Evolutionary conservation across 2,329 filamentous ascomycete species (phyloP), one percentile per base, ranked within the genome.

Genomic region (Colletotrichum chlorophyti): DNA sequence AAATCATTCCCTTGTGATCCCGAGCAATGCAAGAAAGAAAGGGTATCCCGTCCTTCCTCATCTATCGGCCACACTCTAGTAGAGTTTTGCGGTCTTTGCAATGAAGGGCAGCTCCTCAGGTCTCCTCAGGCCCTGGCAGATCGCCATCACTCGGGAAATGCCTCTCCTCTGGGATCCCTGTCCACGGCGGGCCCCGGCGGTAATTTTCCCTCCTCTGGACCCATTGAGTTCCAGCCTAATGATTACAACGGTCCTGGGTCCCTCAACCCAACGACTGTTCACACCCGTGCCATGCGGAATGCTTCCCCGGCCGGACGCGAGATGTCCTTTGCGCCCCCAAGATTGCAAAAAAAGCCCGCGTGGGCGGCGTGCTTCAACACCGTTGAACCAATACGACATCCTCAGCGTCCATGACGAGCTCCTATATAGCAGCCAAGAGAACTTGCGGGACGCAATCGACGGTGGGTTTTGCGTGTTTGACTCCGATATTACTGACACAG

Each of bases 171-270:
- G 17, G 14, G 27, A 55, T 19, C 55, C 55, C 51, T 59, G 55
- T 27, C 43, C 12, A 38, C 51, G 51, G 57, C 57, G 57, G 57
- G 26, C 43, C 57, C 43, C 21, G 51, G 49, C 26, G 38, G 51
- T 27, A 38, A 24, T 59, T 35, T 35, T 23, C 26, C 38, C 14
- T n/a, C n/a, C n/a, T 24, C 32, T 17, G 12, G 37, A 31, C 17
- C 55, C 55, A 49, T 55, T 59, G 55, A 40, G 50, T 55, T 50
- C 51, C 55, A 49, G 51, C 43, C 51, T 46, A 27, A 55, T 29
- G 38, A 50, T 11, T 50, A 19, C 55, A 59, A 48, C 50, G 35
- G 50, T 26, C 49, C n/a, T 23, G 54, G 50, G 46, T 41, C 41
- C 54, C 29, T 37, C 42, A 29, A 54, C 42, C 50, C 50, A 54